A percentile compares a stretch with the other conserved stretches of the same genome.
Conservation (phyloP, 2,329 filamentous ascomycete species). For the Colletotrichum cuscutae region DNA sequence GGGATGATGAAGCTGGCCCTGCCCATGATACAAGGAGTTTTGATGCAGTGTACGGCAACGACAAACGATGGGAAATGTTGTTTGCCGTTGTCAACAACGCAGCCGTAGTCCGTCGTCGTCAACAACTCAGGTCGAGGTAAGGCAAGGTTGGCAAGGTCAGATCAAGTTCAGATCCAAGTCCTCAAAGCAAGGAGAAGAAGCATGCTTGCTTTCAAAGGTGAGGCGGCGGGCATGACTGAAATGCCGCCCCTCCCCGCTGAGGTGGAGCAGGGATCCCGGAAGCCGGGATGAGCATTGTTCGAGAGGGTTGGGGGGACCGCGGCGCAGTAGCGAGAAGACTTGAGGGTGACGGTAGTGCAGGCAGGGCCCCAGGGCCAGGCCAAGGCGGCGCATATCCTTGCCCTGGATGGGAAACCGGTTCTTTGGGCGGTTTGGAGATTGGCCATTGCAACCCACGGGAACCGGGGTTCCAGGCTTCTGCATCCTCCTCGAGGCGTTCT, state of each 20-base stretch:
- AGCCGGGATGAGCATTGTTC: constrained; percentile 25
- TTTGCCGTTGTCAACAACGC: neutral
- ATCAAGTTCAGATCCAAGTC: neutral
- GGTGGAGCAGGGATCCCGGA: constrained; percentile 25
- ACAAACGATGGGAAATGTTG: neutral
- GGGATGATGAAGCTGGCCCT: constrained; percentile 20
- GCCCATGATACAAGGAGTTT: constrained; percentile 26
- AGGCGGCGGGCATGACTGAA: constrained; percentile 32
- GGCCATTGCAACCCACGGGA: constrained; percentile 14
- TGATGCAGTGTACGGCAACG: neutral
- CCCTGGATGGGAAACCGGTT: constrained; percentile 31
- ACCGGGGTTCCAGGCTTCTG: neutral
- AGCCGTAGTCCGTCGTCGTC: constrained; percentile 8
- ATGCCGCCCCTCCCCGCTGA: constrained; percentile 33
- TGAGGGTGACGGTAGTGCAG: neutral
- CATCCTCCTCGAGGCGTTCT: neutral
- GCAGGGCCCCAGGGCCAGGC: constrained; percentile 19
- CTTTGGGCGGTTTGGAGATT: constrained; percentile 26
- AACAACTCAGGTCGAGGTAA: neutral
- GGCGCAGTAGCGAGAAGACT: neutral
- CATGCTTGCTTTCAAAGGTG: constrained; percentile 15
- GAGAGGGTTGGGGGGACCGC: constrained; percentile 15
- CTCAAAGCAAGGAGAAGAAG: constrained; percentile 14
- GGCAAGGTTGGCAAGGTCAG: neutral
- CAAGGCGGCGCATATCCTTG: constrained; percentile 28